These are phyloP conservation scores for Megacollybia marginata DNA, from an alignment of 768 basidiomycete species.

Conservation along the genomic window DNA sequence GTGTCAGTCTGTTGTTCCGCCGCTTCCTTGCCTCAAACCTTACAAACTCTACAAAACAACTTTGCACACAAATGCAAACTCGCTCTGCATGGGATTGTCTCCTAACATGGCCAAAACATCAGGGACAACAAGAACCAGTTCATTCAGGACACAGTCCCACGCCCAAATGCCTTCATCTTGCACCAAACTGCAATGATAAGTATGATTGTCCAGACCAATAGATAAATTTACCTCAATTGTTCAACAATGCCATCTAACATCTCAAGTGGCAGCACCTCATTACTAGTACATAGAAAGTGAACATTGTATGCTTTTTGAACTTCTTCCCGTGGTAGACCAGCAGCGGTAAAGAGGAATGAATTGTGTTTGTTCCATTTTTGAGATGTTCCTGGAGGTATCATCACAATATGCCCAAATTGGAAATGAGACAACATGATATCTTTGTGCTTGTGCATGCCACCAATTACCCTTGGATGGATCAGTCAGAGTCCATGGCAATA, in stretches of 20 bases:
- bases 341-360: constrained; percentile 15
- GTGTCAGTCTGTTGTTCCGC: background rate
- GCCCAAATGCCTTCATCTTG: background rate
- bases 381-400: constrained; percentile 20
- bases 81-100: constrained; percentile 4
- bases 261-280: constrained; percentile 10
- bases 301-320: constrained; percentile 7
- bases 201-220: background rate
- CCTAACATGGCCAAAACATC: constrained; percentile 3
- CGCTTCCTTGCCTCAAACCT: background rate
- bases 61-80: constrained; percentile 15
- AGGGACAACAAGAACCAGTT: constrained; percentile 6
- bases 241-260: constrained; percentile 11
- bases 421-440: constrained; percentile 4
- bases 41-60: constrained; percentile 13
- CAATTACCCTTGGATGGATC: background rate
- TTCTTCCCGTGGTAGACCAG: constrained; percentile 4
- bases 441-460: constrained; percentile 2
- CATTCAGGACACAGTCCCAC: background rate
- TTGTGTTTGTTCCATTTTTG: too few species aligned
- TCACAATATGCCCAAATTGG: constrained; percentile 17
- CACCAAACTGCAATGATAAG: background rate
- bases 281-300: constrained; percentile 13
- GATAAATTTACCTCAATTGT: constrained; percentile 7
- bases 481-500: background rate